These are phyloP conservation scores for Silene uniflora DNA, from an alignment of 148 eudicot genomes.

Conservation along the genomic window DNA sequence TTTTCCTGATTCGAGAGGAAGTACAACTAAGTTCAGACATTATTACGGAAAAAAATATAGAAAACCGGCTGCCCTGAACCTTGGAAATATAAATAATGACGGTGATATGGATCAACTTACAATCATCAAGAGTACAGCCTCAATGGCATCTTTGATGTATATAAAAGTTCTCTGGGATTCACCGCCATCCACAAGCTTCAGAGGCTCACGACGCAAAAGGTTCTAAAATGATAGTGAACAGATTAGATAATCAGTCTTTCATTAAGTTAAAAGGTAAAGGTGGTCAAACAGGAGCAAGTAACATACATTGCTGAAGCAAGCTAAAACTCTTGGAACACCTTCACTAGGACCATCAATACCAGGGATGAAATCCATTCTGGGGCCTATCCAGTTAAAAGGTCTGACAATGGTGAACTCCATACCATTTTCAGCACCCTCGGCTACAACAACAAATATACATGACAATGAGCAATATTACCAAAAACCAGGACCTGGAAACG, in stretches of 20 bases:
- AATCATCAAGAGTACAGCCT: conserved; percentile 96
- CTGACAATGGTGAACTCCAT: conserved; percentile 91
- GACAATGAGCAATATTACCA: neutral
- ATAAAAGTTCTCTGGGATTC: conserved; percentile 84
- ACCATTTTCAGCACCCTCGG: conserved; percentile 96
- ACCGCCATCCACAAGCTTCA: conserved; percentile 96
- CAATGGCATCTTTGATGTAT: conserved; percentile 93
- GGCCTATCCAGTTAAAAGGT: conserved; percentile 99
- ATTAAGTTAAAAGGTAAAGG: neutral
- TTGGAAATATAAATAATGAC: neutral
- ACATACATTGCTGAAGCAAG: conserved; percentile 92
- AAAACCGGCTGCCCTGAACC: neutral
- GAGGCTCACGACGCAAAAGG: conserved; percentile 84
- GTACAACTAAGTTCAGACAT: neutral
- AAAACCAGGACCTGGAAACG: neutral
- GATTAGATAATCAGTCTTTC: neutral
- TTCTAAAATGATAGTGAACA: conserved; percentile 38
- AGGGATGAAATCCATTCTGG: conserved; percentile 98
- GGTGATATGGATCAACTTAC: conserved; percentile 36
- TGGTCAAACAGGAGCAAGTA: neutral
- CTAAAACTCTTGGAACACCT: conserved; percentile 97
- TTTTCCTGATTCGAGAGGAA: conserved; percentile 56
- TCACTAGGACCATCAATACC: conserved; percentile 98
- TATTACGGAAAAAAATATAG: neutral
- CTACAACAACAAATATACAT: conserved; percentile 28